These are phyloP conservation scores for Colletotrichum chrysophilum DNA, from an alignment of 2,329 filamentous ascomycete species.

Conservation along the genomic window DNA sequence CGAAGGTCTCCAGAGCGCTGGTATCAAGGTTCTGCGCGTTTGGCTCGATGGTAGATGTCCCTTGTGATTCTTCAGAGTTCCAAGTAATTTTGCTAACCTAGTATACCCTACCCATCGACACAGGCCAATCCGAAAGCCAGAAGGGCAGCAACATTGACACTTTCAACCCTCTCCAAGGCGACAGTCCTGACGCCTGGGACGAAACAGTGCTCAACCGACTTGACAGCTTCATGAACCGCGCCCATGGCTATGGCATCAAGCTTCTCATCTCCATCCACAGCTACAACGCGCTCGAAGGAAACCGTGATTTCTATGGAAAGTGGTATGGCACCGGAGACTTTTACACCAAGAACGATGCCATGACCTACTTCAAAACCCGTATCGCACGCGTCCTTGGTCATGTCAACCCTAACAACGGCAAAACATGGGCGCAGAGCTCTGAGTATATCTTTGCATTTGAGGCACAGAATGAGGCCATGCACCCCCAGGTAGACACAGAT, in stretches of 20 bases:
- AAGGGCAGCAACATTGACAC: neutral
- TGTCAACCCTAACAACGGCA: slow-evolving; percentile 19
- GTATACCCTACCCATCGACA: neutral
- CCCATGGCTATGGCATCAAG: slow-evolving; percentile 21
- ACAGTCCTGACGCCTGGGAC: slow-evolving; percentile 20
- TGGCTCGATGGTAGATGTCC: neutral
- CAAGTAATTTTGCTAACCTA: neutral
- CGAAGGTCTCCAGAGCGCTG: slow-evolving; percentile 21
- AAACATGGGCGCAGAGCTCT: slow-evolving; percentile 22
- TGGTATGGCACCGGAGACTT: slow-evolving; percentile 21
- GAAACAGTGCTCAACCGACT: slow-evolving; percentile 20
- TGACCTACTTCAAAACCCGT: slow-evolving; percentile 15
- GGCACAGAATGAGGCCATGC: slow-evolving; percentile 28
- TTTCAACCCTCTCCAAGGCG: neutral
- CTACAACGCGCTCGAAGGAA: slow-evolving; percentile 15
- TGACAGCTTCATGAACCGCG: slow-evolving; percentile 19
- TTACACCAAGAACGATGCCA: slow-evolving; percentile 9
- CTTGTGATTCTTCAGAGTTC: neutral
- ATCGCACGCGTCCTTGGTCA: slow-evolving; percentile 18
- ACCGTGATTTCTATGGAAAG: slow-evolving; percentile 16
- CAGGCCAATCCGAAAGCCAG: neutral
- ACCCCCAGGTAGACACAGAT: slow-evolving; percentile 9
- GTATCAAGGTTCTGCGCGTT: neutral
- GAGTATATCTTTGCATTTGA: slow-evolving; percentile 29
- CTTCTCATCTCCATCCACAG: slow-evolving; percentile 21